phyloP scores from a whole-genome alignment of 2,329 filamentous ascomycete species.

The Microsporum canis region DNA sequence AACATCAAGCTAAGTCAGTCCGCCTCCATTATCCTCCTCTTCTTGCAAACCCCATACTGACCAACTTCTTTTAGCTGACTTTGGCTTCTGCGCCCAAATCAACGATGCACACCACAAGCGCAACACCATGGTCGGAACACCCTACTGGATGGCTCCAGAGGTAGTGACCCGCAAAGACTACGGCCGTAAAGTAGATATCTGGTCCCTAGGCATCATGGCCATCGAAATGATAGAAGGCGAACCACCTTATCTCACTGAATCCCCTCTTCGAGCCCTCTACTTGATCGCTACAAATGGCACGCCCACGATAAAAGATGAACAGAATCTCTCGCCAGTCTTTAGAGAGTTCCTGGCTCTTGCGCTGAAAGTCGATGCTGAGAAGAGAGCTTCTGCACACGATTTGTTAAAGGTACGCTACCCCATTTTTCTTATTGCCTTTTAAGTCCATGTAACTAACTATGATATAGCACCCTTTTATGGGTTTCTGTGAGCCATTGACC shows the following conservation, averaged over 20 bases:
- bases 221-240: slow-evolving; percentile 99
- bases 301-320: slow-evolving; percentile 85
- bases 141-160: slow-evolving; percentile 99
- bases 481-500: slow-evolving; percentile 57
- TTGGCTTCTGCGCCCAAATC: slow-evolving; percentile 97
- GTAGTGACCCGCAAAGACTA: slow-evolving; percentile 97
- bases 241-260: slow-evolving; percentile 91
- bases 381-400: slow-evolving; percentile 89
- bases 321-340: slow-evolving; percentile 69
- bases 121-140: slow-evolving; percentile 97
- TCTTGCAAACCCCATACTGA: neutral
- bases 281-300: slow-evolving; percentile 96
- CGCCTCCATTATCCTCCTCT: neutral
- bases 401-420: slow-evolving; percentile 63
- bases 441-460: neutral
- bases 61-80: slow-evolving; percentile 57
- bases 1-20: slow-evolving; percentile 91
- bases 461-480: slow-evolving; percentile 67
- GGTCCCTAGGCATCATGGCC: slow-evolving; percentile 97
- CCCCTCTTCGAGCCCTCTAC: slow-evolving; percentile 82
- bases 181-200: slow-evolving; percentile 95
- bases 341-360: slow-evolving; percentile 86
- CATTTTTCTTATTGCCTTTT: neutral
- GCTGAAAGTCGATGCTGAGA: slow-evolving; percentile 92
- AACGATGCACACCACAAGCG: slow-evolving; percentile 95